Evolutionary conservation across 371 early-diverging fungal genomes (phyloP).

Genomic region (Haplosporangium sp.): DNA sequence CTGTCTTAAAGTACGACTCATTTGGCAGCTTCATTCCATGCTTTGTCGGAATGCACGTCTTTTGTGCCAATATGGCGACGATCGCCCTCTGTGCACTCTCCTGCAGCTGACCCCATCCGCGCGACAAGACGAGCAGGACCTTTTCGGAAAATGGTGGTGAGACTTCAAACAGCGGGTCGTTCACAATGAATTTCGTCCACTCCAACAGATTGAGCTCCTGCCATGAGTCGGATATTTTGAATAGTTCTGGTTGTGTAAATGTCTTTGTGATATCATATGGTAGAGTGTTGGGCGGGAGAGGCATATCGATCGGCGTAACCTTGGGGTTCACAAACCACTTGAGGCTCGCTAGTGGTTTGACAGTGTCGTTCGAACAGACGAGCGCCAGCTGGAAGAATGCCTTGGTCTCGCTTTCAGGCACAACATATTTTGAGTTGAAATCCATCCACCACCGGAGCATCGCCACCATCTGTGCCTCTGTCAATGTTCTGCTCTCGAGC

Average conservation of each 20-base stretch:
- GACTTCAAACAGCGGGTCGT: slow-evolving; percentile 61
- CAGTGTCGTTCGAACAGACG: slow-evolving; percentile 57
- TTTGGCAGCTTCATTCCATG: slow-evolving; percentile 75
- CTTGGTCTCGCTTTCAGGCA: slow-evolving; percentile 23
- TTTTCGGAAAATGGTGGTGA: slow-evolving; percentile 75
- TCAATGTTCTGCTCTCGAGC: slow-evolving; percentile 65
- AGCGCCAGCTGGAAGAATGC: slow-evolving; percentile 54
- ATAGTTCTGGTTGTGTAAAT: slow-evolving; percentile 68
- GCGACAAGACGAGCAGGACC: slow-evolving; percentile 64
- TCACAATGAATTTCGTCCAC: slow-evolving; percentile 71
- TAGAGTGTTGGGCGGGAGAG: slow-evolving; percentile 69
- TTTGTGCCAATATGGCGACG: slow-evolving; percentile 58
- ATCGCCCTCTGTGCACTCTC: slow-evolving; percentile 59
- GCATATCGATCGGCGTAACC: slow-evolving; percentile 68
- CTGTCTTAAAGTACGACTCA: slow-evolving; percentile 83
- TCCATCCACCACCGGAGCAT: slow-evolving; percentile 85
- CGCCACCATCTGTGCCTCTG: slow-evolving; percentile 69
- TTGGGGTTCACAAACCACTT: slow-evolving; percentile 72
- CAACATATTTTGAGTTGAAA: slow-evolving; percentile 32
- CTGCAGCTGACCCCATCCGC: slow-evolving; percentile 62
- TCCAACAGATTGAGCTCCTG: slow-evolving; percentile 69
- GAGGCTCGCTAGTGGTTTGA: slow-evolving; percentile 58
- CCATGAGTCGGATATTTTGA: slow-evolving; percentile 68
- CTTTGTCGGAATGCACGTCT: slow-evolving; percentile 79
- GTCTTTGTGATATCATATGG: slow-evolving; percentile 74